These are phyloP conservation scores for Copromyces sp. DNA, from an alignment of 495 filamentous ascomycete genomes.

Conservation along the genomic window DNA sequence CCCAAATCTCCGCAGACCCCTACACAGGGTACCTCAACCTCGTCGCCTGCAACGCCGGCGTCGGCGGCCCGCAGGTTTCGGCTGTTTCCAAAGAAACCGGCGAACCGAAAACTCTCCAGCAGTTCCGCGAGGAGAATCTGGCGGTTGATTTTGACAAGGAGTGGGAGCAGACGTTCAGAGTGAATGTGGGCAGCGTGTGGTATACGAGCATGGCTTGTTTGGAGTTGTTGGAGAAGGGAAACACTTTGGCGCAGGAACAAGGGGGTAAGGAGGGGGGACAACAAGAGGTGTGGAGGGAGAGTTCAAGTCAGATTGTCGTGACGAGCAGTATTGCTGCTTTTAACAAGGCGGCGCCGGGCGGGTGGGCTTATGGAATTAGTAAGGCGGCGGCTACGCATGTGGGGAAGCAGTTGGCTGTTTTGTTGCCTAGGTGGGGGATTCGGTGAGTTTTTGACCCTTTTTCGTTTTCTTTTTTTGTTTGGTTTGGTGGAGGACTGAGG, in stretches of 20 bases:
- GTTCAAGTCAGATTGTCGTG: slow-evolving; percentile 50
- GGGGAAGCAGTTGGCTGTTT: slow-evolving; percentile 49
- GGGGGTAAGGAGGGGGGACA: neutral
- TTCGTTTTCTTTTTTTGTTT: neutral
- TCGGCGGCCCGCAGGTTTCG: slow-evolving; percentile 41
- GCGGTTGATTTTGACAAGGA: slow-evolving; percentile 40
- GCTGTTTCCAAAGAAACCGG: slow-evolving; percentile 4
- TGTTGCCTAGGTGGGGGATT: slow-evolving; percentile 48
- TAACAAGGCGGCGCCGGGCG: slow-evolving; percentile 44
- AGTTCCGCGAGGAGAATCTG: slow-evolving; percentile 43
- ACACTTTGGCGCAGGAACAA: too few relatives aligned
- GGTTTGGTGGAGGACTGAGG: slow-evolving; percentile 25
- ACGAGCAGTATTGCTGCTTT: slow-evolving; percentile 53
- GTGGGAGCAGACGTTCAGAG: slow-evolving; percentile 46
- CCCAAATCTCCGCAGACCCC: slow-evolving; percentile 38
- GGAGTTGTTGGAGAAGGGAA: slow-evolving; percentile 51
- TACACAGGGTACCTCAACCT: slow-evolving; percentile 48
- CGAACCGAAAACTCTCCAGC: slow-evolving; percentile 33
- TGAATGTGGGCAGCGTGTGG: slow-evolving; percentile 52
- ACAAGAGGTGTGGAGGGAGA: neutral
- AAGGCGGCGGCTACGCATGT: slow-evolving; percentile 57
- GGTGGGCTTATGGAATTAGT: slow-evolving; percentile 49
- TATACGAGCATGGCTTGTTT: slow-evolving; percentile 56
- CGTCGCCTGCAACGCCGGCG: slow-evolving; percentile 58
- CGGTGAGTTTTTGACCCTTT: slow-evolving; percentile 18